Percentiles rank a stretch among this genome's conserved stretches.
Evolutionary conservation across 2,329 filamentous ascomycete species (phyloP).

Genomic region (Helotiales sp.): DNA sequence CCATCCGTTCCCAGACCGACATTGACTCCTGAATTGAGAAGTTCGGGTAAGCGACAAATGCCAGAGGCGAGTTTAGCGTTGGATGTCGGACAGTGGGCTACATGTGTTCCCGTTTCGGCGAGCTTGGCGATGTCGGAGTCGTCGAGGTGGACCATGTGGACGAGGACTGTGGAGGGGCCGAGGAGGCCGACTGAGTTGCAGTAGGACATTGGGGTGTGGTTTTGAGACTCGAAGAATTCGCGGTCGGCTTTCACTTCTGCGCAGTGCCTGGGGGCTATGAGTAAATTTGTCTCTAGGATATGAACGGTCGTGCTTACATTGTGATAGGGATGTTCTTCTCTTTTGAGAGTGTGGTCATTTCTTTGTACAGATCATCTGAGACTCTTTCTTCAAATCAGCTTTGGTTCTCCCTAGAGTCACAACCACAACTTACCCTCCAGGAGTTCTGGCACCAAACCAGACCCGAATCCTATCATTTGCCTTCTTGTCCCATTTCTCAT

Average conservation of each 20-base stretch:
- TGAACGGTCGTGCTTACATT: conserved; percentile 26
- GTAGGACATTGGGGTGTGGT: conserved; percentile 44
- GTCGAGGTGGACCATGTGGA: conserved; percentile 52
- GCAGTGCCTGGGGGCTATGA: conserved; percentile 29
- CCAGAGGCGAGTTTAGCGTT: conserved; percentile 54
- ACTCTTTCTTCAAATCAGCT: conserved; percentile 24
- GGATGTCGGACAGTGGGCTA: conserved; percentile 51
- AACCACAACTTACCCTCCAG: conserved; percentile 35
- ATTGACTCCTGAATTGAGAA: conserved; percentile 45
- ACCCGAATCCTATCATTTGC: conserved; percentile 38
- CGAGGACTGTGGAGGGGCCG: conserved; percentile 45
- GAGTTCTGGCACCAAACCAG: conserved; percentile 41
- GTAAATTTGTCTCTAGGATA: background rate
- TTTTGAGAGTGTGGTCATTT: conserved; percentile 36
- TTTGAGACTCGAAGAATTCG: conserved; percentile 34
- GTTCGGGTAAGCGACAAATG: conserved; percentile 46
- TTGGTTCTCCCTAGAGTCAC: too few species aligned
- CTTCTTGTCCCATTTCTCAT: conserved; percentile 37
- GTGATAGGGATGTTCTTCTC: conserved; percentile 37
- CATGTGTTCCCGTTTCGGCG: conserved; percentile 41
- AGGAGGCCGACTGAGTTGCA: conserved; percentile 39
- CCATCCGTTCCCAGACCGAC: conserved; percentile 51
- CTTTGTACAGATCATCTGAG: conserved; percentile 36
- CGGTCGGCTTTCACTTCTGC: conserved; percentile 37
- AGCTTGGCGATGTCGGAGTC: conserved; percentile 42